Percentiles rank a stretch among this genome's conserved stretches.
Evolutionary conservation across 441 rosid species (phyloP).

Genomic region (Gossypium lobatum): DNA sequence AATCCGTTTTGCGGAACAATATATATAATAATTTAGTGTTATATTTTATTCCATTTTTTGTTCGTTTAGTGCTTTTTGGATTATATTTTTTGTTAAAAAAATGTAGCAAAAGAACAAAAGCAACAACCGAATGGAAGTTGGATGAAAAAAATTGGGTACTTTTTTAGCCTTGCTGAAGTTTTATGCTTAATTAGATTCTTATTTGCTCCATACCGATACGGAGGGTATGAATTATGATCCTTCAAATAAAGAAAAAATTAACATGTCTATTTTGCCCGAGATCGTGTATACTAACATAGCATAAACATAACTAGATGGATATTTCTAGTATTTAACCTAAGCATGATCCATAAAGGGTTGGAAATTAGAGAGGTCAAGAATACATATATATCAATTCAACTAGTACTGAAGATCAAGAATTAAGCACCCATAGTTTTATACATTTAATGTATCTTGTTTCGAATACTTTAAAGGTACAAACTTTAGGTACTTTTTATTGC

Average conservation of each 20-base stretch:
- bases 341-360: not conserved
- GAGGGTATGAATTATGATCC: not conserved
- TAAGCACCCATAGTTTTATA: not conserved
- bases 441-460: not conserved
- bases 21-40: not conserved
- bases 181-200: not conserved
- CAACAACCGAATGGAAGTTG: not conserved
- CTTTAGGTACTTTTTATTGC: not conserved
- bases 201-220: not conserved
- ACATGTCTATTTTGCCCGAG: not conserved
- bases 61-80: not conserved
- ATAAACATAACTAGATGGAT: not conserved
- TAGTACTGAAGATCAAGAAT: not conserved
- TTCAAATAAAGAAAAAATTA: not conserved
- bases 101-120: not conserved
- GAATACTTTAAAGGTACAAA: not conserved
- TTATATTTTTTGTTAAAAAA: not conserved
- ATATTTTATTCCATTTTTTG: too few species aligned
- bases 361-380: conserved; percentile 1
- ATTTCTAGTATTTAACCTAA: not conserved
- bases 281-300: not conserved
- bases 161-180: not conserved
- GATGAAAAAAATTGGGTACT: not conserved
- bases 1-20: not conserved
- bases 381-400: not conserved